A percentile compares a stretch with the other conserved stretches of the same genome.
phyloP scores from a whole-genome alignment of 768 basidiomycete genomes.

The Pholiota microspora region DNA sequence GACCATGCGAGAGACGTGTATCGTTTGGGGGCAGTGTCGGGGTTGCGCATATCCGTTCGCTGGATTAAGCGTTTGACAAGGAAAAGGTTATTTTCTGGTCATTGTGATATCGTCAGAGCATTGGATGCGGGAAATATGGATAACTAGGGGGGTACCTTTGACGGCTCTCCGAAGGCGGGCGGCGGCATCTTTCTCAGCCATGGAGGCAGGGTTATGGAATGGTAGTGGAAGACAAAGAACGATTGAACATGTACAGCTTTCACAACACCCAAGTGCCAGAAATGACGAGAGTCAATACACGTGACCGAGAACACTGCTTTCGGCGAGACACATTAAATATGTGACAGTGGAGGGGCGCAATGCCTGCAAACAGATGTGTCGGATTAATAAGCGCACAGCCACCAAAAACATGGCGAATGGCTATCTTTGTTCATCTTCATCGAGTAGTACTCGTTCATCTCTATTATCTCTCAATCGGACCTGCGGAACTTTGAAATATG shows the following conservation, averaged over 20 bases:
- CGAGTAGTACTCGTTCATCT: too few relatives aligned
- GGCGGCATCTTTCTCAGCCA: conserved; percentile 84
- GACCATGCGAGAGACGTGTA: conserved; percentile 93
- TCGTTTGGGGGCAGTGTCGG: conserved; percentile 70
- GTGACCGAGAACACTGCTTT: conserved; percentile 5
- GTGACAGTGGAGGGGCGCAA: too few relatives aligned
- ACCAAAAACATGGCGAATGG: too few relatives aligned
- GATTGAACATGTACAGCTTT: conserved; percentile 12
- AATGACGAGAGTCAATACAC: conserved; percentile 5
- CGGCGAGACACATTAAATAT: background rate
- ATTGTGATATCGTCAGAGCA: conserved; percentile 13
- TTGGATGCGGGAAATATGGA: background rate
- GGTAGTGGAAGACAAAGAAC: conserved; percentile 14
- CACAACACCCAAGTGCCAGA: conserved; percentile 2
- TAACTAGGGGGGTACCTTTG: conserved; percentile 47
- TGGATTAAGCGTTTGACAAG: conserved; percentile 87
- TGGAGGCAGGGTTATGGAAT: conserved; percentile 29
- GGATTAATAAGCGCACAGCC: too few relatives aligned
- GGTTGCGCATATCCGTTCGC: conserved; percentile 87
- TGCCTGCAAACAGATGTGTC: too few relatives aligned
- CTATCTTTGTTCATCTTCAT: too few relatives aligned
- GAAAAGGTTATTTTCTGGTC: conserved; percentile 89
- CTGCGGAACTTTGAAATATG: too few relatives aligned
- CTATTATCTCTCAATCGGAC: too few relatives aligned
- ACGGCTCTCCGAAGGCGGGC: conserved; percentile 76